Base-by-base conservation (phyloP, 306 rosid species). In the Biancaea sappan region DNA sequence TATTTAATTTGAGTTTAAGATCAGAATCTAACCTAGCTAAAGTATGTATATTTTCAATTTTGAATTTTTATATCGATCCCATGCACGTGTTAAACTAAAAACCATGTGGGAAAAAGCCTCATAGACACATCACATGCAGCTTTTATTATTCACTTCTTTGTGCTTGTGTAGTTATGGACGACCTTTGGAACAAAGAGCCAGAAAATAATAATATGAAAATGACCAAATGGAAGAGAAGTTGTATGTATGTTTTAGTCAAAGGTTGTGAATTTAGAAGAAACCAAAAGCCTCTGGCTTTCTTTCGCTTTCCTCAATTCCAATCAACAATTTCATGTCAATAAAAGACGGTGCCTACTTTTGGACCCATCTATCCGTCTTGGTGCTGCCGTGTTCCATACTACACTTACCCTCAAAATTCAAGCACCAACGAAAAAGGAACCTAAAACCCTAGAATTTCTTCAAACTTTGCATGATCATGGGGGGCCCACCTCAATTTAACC, bases 291-390 rank as follows among this genome's bases (percentile, higher is more conserved):
- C 14, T 26, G 75, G 73, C 75, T 16, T 31, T 84, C 78, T 8
- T 29, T 79, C 62, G 8, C 4, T 60, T 10, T 81, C 64, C 60
- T 28, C 10, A 48, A 77, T 83, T 59, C 66, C 75, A 67, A 81
- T 81, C 75, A 72, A 78, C 50, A 72, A 71, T 53, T 54, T 66
- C 75, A 63, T 68, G 83, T 90, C 93, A 84, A 86, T 63, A 82
- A 81, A 81, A 86, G 90, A 72, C 96, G 96, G 96, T 90, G 96
- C 96, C 96, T 86, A 90, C 96, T 84, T 86, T 77, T 86, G 96
- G 90, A 66, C 92, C 92, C 86, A 65, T 83, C 50, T 68, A 40
- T 26, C 6, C 46, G 50, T 76, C 82, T 18, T 77, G 51, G 53
- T 57, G 83, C 81, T 86, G 82, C 96, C 92, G 91, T 87, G 83